A percentile compares a stretch with the other conserved stretches of the same genome.
Evolutionary conservation across 2,329 filamentous ascomycete genomes (phyloP).

Genomic region (Coccinonectria pachysandricola): DNA sequence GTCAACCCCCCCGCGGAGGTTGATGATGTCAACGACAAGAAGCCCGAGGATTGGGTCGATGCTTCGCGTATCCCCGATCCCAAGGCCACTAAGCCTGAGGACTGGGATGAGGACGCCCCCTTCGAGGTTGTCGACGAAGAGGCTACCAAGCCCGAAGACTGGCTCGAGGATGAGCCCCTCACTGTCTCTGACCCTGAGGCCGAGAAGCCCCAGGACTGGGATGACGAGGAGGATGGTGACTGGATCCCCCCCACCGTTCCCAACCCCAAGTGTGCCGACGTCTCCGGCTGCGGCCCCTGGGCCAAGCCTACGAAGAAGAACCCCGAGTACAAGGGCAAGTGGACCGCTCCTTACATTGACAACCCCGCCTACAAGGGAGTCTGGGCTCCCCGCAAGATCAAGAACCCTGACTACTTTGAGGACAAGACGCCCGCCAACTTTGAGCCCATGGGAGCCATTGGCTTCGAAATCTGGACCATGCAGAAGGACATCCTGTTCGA

Average conservation of each 20-base stretch:
- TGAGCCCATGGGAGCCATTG: slow-evolving; percentile 96
- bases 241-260: slow-evolving; percentile 83
- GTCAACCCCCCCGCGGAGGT: slow-evolving; percentile 95
- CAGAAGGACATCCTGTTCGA: slow-evolving; percentile 97
- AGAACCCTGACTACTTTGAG: slow-evolving; percentile 93
- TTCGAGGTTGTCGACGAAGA: slow-evolving; percentile 94
- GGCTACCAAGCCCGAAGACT: slow-evolving; percentile 85
- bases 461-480: slow-evolving; percentile 99
- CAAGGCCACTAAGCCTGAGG: slow-evolving; percentile 89
- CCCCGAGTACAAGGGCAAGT: slow-evolving; percentile 98
- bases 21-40: slow-evolving; percentile 84
- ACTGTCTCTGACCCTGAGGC: slow-evolving; percentile 87
- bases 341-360: slow-evolving; percentile 84
- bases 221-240: slow-evolving; percentile 98
- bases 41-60: slow-evolving; percentile 95
- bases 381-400: slow-evolving; percentile 91
- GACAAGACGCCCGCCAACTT: slow-evolving; percentile 95
- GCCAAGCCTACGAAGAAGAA: slow-evolving; percentile 86
- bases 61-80: slow-evolving; percentile 85
- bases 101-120: slow-evolving; percentile 98
- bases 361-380: slow-evolving; percentile 97
- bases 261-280: slow-evolving; percentile 94
- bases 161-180: slow-evolving; percentile 81
- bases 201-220: slow-evolving; percentile 97
- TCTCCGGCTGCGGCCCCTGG: slow-evolving; percentile 90